Conservation (phyloP, 345 rosid species). For the Dipteronia dyeriana region DNA sequence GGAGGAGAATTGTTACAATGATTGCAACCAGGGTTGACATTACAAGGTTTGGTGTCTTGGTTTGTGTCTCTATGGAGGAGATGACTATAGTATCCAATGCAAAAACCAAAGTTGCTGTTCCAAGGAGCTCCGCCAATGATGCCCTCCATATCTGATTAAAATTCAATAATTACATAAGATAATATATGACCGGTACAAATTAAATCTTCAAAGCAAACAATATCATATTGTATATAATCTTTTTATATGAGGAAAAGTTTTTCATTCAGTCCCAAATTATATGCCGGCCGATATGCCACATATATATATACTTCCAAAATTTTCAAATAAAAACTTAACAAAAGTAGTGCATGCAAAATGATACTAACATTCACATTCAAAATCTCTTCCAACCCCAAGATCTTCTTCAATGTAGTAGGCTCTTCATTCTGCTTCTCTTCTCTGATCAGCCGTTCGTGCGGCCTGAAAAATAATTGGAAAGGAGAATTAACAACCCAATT, state of each 20-base stretch:
- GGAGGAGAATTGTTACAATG: slow-evolving; percentile 24
- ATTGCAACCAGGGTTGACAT: slow-evolving; percentile 27
- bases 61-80: slow-evolving; percentile 29
- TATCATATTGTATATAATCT: no score
- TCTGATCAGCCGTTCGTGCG: neutral
- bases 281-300: no score
- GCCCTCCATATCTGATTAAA: slow-evolving; percentile 38
- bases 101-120: slow-evolving; percentile 33
- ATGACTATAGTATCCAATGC: slow-evolving; percentile 37
- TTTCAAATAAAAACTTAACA: no score
- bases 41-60: slow-evolving; percentile 30
- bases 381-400: slow-evolving; percentile 31
- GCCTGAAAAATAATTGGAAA: slow-evolving; percentile 5
- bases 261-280: no score
- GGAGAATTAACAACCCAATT: neutral
- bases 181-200: no score
- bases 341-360: neutral
- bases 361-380: slow-evolving; percentile 21
- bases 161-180: neutral
- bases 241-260: no score
- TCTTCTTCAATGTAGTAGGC: neutral
- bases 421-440: slow-evolving; percentile 14
- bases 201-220: no score
- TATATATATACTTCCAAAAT: no score
- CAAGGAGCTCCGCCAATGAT: slow-evolving; percentile 36